Conservation (phyloP, 495 filamentous ascomycete genomes). For the Lasiosphaeria miniovina region DNA sequence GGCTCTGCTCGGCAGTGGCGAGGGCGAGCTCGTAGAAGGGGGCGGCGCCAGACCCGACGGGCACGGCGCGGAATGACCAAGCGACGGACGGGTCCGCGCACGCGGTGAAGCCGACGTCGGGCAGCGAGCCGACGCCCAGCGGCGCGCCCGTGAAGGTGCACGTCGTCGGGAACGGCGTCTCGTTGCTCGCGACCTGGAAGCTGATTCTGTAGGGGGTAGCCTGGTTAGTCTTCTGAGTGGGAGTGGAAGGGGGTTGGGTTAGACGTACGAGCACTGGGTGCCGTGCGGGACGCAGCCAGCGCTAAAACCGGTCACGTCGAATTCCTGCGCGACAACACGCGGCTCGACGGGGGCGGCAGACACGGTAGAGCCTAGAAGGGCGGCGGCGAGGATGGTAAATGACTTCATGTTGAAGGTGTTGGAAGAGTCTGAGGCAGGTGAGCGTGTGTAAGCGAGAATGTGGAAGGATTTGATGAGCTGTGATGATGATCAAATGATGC, state of each 20-base stretch:
- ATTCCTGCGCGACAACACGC: constrained; percentile 22
- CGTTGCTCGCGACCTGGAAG: constrained; percentile 24
- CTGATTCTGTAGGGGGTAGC: constrained; percentile 13
- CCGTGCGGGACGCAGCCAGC: constrained; percentile 32
- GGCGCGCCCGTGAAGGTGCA: constrained; percentile 19
- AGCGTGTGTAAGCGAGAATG: background rate
- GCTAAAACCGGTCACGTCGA: constrained; percentile 25
- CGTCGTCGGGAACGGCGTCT: constrained; percentile 19
- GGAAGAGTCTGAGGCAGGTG: background rate
- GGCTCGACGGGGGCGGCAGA: constrained; percentile 21
- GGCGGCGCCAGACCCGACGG: background rate
- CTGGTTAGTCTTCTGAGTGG: background rate
- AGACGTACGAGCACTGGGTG: constrained; percentile 30
- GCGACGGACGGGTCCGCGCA: constrained; percentile 17
- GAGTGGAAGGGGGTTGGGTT: too few species aligned
- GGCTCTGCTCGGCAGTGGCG: constrained; percentile 17
- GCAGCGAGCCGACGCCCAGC: constrained; percentile 15
- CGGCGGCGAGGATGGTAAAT: constrained; percentile 8
- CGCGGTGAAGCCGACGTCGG: constrained; percentile 19
- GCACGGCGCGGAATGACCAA: constrained; percentile 22
- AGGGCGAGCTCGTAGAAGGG: constrained; percentile 23
- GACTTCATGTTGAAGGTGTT: constrained; percentile 17
- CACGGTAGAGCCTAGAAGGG: constrained; percentile 13
- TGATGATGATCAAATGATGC: background rate
- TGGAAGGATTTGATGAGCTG: background rate